Conservation (phyloP, 352 stramenopile genomes). For the Globisporangium heterothallicum region DNA sequence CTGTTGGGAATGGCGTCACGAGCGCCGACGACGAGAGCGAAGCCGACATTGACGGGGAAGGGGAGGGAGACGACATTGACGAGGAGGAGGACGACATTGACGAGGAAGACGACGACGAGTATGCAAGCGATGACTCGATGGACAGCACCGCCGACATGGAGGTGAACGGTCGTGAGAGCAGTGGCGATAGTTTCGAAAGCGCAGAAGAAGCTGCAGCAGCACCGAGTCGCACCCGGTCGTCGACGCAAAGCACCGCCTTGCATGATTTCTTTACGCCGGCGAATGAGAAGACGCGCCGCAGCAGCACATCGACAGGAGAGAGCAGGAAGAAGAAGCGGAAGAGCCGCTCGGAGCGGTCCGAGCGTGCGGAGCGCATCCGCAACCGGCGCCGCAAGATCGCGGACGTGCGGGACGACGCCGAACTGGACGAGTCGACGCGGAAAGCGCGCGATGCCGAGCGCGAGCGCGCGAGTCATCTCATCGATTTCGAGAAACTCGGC, state of each 20-base stretch:
- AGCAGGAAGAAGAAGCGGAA: conserved; percentile 12
- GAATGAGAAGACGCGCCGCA: neutral
- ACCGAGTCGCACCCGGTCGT: conserved; percentile 5
- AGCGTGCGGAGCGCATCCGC: conserved; percentile 21
- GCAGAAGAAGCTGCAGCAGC: neutral
- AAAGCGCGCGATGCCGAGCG: conserved; percentile 61
- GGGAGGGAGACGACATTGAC: conserved; percentile 12
- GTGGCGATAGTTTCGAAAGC: conserved; percentile 11
- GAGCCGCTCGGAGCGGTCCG: conserved; percentile 20
- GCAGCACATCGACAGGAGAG: neutral
- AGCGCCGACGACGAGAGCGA: conserved; percentile 14
- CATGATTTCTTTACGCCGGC: neutral
- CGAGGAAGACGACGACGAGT: conserved; percentile 16
- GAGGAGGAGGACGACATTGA: conserved; percentile 21
- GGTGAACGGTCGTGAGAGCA: conserved; percentile 13
- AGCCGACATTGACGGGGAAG: conserved; percentile 21
- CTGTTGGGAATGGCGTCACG: neutral
- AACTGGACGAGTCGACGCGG: conserved; percentile 58
- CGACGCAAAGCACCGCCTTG: conserved; percentile 1
- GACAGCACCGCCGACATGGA: conserved; percentile 14
- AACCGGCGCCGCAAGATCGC: conserved; percentile 61
- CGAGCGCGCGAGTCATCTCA: conserved; percentile 31
- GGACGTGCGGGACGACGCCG: conserved; percentile 58
- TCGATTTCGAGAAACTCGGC: conserved; percentile 28
- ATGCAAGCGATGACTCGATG: conserved; percentile 15